Conservation (phyloP, 352 stramenopile genomes). For the Hyaloperonospora brassicae region DNA sequence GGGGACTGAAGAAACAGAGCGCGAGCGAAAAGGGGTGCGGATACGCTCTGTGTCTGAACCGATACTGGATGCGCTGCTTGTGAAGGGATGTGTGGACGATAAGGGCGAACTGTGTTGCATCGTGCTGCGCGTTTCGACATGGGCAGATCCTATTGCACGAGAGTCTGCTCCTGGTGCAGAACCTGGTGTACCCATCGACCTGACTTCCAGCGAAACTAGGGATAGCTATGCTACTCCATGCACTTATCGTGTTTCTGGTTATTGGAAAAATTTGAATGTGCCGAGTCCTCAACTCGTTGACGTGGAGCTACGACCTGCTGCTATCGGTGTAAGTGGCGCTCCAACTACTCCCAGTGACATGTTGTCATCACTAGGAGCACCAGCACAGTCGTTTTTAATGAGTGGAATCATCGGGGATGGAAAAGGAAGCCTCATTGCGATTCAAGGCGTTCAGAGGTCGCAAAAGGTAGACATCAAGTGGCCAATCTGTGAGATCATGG, state of each 20-base stretch:
- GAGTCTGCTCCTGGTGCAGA: constrained; percentile 11
- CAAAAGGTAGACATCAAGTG: constrained; percentile 57
- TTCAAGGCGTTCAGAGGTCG: constrained; percentile 59
- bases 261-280: constrained; percentile 68
- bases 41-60: constrained; percentile 55
- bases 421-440: constrained; percentile 37
- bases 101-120: constrained; percentile 63
- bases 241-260: constrained; percentile 53
- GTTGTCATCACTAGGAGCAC: constrained; percentile 14
- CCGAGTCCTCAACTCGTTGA: constrained; percentile 69
- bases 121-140: constrained; percentile 36
- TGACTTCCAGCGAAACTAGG: constrained; percentile 1
- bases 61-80: constrained; percentile 39
- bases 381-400: constrained; percentile 31
- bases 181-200: constrained; percentile 9
- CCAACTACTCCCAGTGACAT: constrained; percentile 14
- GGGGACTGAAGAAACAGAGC: constrained; percentile 62
- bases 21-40: constrained; percentile 48
- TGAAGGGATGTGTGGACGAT: constrained; percentile 62
- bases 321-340: constrained; percentile 12
- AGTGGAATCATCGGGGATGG: constrained; percentile 68
- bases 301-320: constrained; percentile 49
- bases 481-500: constrained; percentile 64
- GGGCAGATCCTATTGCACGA: constrained; percentile 31
- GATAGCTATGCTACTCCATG: constrained; percentile 5